Evolutionary conservation across 2,329 filamentous ascomycete species (phyloP).

Genomic region (Stachybotrys chartarum): DNA sequence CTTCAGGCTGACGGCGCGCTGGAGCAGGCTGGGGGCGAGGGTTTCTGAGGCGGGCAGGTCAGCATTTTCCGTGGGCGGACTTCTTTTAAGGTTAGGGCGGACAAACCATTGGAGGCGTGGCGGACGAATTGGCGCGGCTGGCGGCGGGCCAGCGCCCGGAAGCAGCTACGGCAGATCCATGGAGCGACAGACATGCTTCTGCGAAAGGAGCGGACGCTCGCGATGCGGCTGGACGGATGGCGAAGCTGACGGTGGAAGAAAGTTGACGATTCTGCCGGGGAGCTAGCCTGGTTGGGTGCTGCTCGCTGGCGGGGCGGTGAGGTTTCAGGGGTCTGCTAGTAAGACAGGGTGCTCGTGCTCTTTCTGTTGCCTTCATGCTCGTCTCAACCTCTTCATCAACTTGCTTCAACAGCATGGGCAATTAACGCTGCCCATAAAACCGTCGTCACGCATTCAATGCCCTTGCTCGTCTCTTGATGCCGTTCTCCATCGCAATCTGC

Average conservation of each 20-base stretch:
- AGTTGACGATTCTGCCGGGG: not conserved
- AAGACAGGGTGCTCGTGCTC: too few relatives aligned
- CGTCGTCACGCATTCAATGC: too few relatives aligned
- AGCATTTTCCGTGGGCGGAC: conserved; percentile 2
- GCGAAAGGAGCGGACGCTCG: not conserved
- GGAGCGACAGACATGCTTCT: conserved; percentile 21
- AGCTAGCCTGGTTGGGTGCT: not conserved
- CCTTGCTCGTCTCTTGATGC: too few relatives aligned
- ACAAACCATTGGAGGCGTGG: conserved; percentile 22
- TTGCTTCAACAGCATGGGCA: too few relatives aligned
- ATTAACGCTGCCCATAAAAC: too few relatives aligned
- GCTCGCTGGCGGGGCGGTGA: too few relatives aligned
- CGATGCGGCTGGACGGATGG: not conserved
- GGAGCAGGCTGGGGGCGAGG: conserved; percentile 49
- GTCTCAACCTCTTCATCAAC: too few relatives aligned
- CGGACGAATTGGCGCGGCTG: conserved; percentile 18
- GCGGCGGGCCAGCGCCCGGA: conserved; percentile 18
- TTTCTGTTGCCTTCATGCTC: too few relatives aligned
- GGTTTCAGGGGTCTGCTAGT: too few relatives aligned
- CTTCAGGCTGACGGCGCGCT: conserved; percentile 50
- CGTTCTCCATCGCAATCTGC: too few relatives aligned
- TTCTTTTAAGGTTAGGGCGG: not conserved
- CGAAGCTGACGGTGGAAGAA: not conserved
- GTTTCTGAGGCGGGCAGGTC: conserved; percentile 11
- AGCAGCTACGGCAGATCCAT: conserved; percentile 30